A percentile compares a stretch with the other conserved stretches of the same genome.
phyloP scores from a whole-genome alignment of 768 basidiomycete genomes.

The Boletales sp. region DNA sequence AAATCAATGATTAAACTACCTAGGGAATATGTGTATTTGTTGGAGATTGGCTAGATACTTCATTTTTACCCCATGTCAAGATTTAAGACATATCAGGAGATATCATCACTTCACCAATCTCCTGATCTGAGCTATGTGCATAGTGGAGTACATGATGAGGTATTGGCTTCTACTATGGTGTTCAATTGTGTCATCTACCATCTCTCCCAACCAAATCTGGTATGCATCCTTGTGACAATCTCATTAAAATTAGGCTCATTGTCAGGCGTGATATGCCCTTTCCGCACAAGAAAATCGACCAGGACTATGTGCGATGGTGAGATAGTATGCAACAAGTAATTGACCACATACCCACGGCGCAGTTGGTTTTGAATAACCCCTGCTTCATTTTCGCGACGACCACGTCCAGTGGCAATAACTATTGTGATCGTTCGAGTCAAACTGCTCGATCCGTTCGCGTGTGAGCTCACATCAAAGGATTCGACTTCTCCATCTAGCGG shows the following conservation, averaged over 20 bases:
- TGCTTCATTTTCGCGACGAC: slow-evolving; percentile 61
- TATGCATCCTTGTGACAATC: slow-evolving; percentile 72
- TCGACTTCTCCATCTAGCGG: slow-evolving; percentile 94
- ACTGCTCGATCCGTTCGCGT: background rate
- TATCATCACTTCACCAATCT: too few relatives aligned
- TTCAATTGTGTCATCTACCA: slow-evolving; percentile 33
- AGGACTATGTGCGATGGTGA: slow-evolving; percentile 52
- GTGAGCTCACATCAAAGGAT: slow-evolving; percentile 69
- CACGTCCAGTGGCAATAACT: slow-evolving; percentile 66
- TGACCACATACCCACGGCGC: slow-evolving; percentile 58
- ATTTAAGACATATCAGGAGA: too few relatives aligned
- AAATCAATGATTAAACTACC: too few relatives aligned
- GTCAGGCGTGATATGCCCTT: slow-evolving; percentile 82
- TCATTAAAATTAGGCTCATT: slow-evolving; percentile 82
- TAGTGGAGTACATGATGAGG: too few relatives aligned
- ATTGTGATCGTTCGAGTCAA: background rate
- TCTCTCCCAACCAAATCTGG: slow-evolving; percentile 58
- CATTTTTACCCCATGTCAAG: too few relatives aligned
- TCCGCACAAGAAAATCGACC: slow-evolving; percentile 85
- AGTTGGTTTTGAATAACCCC: slow-evolving; percentile 90
- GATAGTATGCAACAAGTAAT: background rate
- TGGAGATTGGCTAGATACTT: too few relatives aligned
- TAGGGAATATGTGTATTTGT: too few relatives aligned
- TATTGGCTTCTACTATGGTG: too few relatives aligned
- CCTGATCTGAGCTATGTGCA: too few relatives aligned